phyloP scores from a whole-genome alignment of 768 basidiomycete genomes.

The Rhizopogon sp. region DNA sequence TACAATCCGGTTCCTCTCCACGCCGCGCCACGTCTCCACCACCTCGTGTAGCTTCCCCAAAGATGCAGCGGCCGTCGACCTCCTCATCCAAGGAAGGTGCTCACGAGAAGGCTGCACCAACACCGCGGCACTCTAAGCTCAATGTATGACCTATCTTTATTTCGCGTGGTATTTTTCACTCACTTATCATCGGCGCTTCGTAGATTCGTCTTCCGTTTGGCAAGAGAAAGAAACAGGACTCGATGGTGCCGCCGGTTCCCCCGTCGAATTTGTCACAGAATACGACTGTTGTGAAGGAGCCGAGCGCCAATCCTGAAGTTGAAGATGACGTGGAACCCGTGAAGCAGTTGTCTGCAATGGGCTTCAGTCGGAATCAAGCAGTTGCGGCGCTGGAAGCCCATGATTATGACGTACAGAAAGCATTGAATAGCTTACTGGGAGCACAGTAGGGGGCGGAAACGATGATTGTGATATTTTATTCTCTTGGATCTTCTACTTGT shows the following conservation, averaged over 20 bases:
- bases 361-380: slow-evolving; percentile 80
- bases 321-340: slow-evolving; percentile 76
- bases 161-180: not conserved
- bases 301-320: slow-evolving; percentile 43
- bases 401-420: slow-evolving; percentile 76
- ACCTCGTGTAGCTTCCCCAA: slow-evolving; percentile 50
- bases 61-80: slow-evolving; percentile 50
- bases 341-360: slow-evolving; percentile 82
- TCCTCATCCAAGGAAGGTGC: slow-evolving; percentile 46
- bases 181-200: slow-evolving; percentile 9
- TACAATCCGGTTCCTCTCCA: slow-evolving; percentile 37
- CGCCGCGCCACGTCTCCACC: slow-evolving; percentile 42
- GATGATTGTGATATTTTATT: slow-evolving; percentile 11
- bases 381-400: slow-evolving; percentile 80
- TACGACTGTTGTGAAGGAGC: slow-evolving; percentile 42
- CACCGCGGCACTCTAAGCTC: slow-evolving; percentile 62
- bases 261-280: slow-evolving; percentile 28
- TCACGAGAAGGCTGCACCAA: slow-evolving; percentile 51
- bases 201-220: slow-evolving; percentile 79
- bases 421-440: slow-evolving; percentile 70
- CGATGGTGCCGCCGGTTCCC: slow-evolving; percentile 36
- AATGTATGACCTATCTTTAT: slow-evolving; percentile 50
- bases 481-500: slow-evolving; percentile 14
- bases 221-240: slow-evolving; percentile 64
- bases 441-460: slow-evolving; percentile 8